phyloP scores from a whole-genome alignment of 352 stramenopile genomes.

The Pythium sukuiense region DNA sequence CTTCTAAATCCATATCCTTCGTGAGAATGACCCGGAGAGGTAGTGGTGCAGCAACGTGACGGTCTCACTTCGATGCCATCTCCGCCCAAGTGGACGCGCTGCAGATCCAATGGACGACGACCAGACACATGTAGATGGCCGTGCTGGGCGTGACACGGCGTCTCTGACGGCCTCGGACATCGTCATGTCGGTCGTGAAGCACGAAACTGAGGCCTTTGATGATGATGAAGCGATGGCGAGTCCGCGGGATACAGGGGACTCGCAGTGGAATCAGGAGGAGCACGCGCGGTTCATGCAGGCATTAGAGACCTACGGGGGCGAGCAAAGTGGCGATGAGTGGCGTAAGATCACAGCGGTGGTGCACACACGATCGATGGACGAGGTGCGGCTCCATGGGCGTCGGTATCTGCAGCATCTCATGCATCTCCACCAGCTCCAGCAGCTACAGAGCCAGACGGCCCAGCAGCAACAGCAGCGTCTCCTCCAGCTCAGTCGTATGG shows the following conservation, averaged over 20 bases:
- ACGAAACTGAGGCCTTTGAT: conserved; percentile 1
- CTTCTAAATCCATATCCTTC: background rate
- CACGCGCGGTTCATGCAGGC: conserved; percentile 82
- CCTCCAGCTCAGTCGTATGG: conserved; percentile 18
- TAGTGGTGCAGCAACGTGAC: background rate
- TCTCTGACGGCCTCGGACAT: background rate
- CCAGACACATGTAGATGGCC: conserved; percentile 2
- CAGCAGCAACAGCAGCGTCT: conserved; percentile 21
- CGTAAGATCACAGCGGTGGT: conserved; percentile 71
- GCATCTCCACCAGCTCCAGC: conserved; percentile 35
- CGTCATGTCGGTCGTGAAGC: background rate
- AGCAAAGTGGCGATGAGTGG: conserved; percentile 62
- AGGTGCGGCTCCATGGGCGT: conserved; percentile 66
- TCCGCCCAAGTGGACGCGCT: background rate
- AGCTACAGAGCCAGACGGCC: conserved; percentile 5
- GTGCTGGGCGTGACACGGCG: background rate
- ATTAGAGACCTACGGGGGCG: conserved; percentile 63
- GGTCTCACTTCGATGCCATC: conserved; percentile 1
- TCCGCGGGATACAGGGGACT: conserved; percentile 10
- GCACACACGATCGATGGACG: conserved; percentile 58
- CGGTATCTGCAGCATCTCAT: conserved; percentile 79
- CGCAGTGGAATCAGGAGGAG: conserved; percentile 62
- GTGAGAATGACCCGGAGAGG: background rate
- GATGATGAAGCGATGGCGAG: conserved; percentile 20
- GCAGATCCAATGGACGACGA: conserved; percentile 9